phyloP scores from a whole-genome alignment of 257 asterid species.

The Oldenlandia corymbosa region DNA sequence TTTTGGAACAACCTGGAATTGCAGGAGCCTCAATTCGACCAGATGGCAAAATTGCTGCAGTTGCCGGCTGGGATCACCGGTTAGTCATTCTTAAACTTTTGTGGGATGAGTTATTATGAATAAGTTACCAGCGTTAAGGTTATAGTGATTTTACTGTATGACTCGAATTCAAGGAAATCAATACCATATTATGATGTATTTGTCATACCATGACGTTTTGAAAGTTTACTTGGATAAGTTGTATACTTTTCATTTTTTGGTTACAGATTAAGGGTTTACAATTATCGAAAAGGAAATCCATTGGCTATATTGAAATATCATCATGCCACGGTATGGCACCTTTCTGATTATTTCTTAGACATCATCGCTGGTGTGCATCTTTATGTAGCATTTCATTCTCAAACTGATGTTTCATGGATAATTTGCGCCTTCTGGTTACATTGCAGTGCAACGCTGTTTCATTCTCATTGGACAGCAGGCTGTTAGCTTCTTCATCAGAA shows the following conservation, averaged over 20 bases:
- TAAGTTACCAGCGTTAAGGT: too few species aligned
- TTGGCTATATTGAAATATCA: slow-evolving; percentile 91
- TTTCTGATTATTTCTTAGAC: background rate
- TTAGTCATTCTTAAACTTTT: slow-evolving; percentile 9
- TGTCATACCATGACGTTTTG: too few species aligned
- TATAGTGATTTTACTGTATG: too few species aligned
- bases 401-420: too few species aligned
- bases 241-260: background rate
- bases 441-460: slow-evolving; percentile 69
- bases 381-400: too few species aligned
- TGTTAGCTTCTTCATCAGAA: slow-evolving; percentile 85
- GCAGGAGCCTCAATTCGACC: slow-evolving; percentile 64
- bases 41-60: slow-evolving; percentile 65
- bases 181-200: too few species aligned
- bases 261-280: slow-evolving; percentile 65
- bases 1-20: slow-evolving; percentile 69
- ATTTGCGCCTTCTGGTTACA: too few species aligned
- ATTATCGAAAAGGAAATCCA: slow-evolving; percentile 76
- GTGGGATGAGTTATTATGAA: too few species aligned
- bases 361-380: background rate
- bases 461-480: slow-evolving; percentile 46
- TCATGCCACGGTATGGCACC: slow-evolving; percentile 33
- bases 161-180: too few species aligned
- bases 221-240: too few species aligned
- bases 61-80: slow-evolving; percentile 94